Conservation (phyloP, 306 rosid genomes). For the Vigna unguiculata region DNA sequence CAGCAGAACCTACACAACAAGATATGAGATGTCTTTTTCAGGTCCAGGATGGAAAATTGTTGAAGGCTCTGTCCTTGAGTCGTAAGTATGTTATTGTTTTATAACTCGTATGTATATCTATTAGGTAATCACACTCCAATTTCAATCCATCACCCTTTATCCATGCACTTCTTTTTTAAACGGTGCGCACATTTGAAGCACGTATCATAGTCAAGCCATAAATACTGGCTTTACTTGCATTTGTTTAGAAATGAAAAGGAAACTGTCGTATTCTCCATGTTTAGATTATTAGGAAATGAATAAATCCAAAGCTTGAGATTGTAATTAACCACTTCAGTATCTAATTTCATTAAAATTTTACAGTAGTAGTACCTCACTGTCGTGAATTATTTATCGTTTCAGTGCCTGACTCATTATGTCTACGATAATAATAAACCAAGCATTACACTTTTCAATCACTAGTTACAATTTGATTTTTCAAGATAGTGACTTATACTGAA, state of each 20-base stretch:
- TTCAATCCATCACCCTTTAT: not conserved
- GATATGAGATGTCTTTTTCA: constrained; percentile 81
- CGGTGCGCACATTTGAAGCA: constrained; percentile 34
- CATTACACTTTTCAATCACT: no score
- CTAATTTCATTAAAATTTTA: no score
- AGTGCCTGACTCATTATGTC: no score
- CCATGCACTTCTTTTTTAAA: not conserved
- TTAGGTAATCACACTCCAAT: constrained; percentile 37
- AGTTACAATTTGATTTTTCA: no score
- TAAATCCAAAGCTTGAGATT: not conserved
- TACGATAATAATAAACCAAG: no score
- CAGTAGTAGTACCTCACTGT: not conserved
- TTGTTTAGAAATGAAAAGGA: constrained; percentile 7
- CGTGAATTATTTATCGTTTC: no score
- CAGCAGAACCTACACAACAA: constrained; percentile 81
- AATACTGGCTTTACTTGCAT: constrained; percentile 35
- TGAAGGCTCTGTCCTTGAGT: constrained; percentile 91
- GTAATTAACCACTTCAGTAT: not conserved
- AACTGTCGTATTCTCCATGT: not conserved
- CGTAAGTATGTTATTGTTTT: constrained; percentile 45
- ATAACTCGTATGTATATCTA: constrained; percentile 30
- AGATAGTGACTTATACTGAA: not conserved
- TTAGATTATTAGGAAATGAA: constrained; percentile 2
- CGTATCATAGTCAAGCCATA: constrained; percentile 25
- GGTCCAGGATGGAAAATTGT: constrained; percentile 87